Base-by-base conservation (phyloP, 345 rosid genomes). In the Streptanthus diversifolius region DNA sequence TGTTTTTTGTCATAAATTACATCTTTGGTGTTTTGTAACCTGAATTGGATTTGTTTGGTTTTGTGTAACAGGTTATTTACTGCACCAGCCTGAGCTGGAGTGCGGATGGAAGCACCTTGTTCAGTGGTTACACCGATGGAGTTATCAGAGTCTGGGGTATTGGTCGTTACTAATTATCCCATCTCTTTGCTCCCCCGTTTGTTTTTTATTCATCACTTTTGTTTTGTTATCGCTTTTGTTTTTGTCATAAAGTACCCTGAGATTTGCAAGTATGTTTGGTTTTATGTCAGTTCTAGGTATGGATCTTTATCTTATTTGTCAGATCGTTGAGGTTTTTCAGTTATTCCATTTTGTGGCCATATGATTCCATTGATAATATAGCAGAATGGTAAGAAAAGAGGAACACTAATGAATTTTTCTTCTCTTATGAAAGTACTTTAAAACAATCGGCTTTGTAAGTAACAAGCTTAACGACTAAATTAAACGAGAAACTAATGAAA, bases 41-140 rank as follows among this genome's bases (percentile, higher is more conserved):
- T 7, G 17, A 52, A 55, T n/a, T 56, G 12, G 52, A 3, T 33
- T 25, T 58, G 36, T 21, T 52, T 74, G 30, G 52, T 22, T 13
- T 2, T 74, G 40, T 82, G 75, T 2, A 17, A 17, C 82, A 93
- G 98, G 87, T 84, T 58, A 91, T 89, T 5, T 88, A 84, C 85
- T 93, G 98, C 85, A 91, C 97, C 53, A 77, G 98, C 68, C 72
- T 93, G 86, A 89, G 65, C 88, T 93, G 98, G 98, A 93, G 92
- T 68, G 85, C 81, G 0, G 98, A 93, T 76, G 98, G 98, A 79
- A 91, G 92, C 81, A 89, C 96, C 40, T 68, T 93, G 81, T 93
- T 89, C 84, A 89, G 97, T 59, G 98, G 98, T 9, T 93, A 91
- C 33, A 93, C 97, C 0, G 98, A 93, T 71, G 97, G 98, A 36